Percentiles rank a stretch among this genome's conserved stretches.
These are phyloP conservation scores for Melocanna baccifera DNA, from an alignment of 176 grass and related monocot species.

Conservation along the genomic window DNA sequence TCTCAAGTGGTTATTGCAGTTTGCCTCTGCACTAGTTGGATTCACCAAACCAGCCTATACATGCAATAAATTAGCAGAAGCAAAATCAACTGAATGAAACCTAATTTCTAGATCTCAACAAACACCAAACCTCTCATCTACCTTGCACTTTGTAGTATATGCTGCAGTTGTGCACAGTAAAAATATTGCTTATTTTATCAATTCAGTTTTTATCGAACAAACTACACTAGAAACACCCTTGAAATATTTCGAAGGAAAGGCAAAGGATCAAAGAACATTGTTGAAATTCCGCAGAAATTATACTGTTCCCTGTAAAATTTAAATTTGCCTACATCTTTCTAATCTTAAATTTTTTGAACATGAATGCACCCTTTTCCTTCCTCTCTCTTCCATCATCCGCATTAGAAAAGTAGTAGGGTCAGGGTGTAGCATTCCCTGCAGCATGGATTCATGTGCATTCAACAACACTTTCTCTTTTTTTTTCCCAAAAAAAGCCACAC, in stretches of 20 bases:
- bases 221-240: not conserved
- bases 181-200: not conserved
- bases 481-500: not conserved
- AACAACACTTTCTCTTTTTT: not conserved
- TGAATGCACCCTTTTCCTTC: not conserved
- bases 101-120: not conserved
- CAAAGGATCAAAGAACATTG: not conserved
- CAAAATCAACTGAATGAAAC: not conserved
- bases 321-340: not conserved
- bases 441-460: slow-evolving; percentile 16
- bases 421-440: not conserved
- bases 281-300: not conserved
- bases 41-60: not conserved
- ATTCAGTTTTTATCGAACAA: not conserved
- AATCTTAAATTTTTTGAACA: not conserved
- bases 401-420: not conserved
- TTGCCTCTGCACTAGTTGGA: not conserved
- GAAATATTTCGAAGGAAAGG: not conserved
- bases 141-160: not conserved
- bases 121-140: not conserved
- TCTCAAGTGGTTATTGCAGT: not conserved
- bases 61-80: not conserved
- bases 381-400: not conserved
- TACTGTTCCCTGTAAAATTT: not conserved
- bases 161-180: not conserved